Percentiles rank a stretch among this genome's conserved stretches.
Conservation (phyloP, 441 rosid species). For the Theobroma grandiflorum region DNA sequence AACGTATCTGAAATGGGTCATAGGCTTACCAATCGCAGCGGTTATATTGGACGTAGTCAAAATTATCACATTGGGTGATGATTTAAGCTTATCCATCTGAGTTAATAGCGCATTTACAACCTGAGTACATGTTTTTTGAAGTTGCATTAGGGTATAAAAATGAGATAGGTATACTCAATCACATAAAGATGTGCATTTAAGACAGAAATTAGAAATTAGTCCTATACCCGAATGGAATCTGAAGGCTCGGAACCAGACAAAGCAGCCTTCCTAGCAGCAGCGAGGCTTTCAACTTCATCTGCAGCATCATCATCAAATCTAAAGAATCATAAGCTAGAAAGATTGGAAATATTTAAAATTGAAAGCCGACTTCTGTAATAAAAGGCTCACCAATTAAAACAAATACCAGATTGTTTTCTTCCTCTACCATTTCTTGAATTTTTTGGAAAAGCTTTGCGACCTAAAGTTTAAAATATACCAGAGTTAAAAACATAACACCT, state of each 20-base stretch:
- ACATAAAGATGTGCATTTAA: conserved; percentile 8
- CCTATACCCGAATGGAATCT: conserved; percentile 87
- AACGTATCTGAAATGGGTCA: conserved; percentile 18
- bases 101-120: conserved; percentile 97
- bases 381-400: conserved; percentile 92
- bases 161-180: not conserved
- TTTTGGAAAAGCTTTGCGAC: conserved; percentile 97
- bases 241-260: conserved; percentile 99
- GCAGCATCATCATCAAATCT: conserved; percentile 46
- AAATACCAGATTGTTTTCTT: conserved; percentile 95
- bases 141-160: conserved; percentile 23
- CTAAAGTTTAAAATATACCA: conserved; percentile 44
- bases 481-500: conserved; percentile 5
- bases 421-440: conserved; percentile 99
- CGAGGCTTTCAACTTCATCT: conserved; percentile 99
- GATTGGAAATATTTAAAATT: conserved; percentile 25
- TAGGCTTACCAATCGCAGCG: conserved; percentile 88
- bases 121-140: conserved; percentile 47
- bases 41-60: conserved; percentile 96
- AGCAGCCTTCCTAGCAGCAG: conserved; percentile 96
- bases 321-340: conserved; percentile 34
- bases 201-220: conserved; percentile 22
- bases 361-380: not conserved
- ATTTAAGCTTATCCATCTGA: conserved; percentile 94
- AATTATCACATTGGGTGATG: conserved; percentile 91